A percentile compares a stretch with the other conserved stretches of the same genome.
These are phyloP conservation scores for Pleurostoma richardsiae DNA, from an alignment of 2,329 filamentous ascomycete species.

Conservation along the genomic window DNA sequence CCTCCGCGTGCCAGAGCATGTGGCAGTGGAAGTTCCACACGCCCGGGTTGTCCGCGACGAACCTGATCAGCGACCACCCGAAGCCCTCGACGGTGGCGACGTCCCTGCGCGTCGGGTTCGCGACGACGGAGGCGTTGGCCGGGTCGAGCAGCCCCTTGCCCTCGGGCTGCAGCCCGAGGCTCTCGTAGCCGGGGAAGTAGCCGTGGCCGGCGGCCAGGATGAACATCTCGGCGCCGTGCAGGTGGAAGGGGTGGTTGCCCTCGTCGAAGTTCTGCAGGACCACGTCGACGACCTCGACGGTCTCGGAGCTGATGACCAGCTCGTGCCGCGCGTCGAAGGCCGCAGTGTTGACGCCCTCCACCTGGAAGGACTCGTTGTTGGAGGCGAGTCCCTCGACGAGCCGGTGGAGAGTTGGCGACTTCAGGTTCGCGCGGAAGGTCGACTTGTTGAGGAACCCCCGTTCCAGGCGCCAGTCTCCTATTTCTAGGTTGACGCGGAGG, in stretches of 20 bases:
- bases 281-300: slow-evolving; percentile 47
- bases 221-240: slow-evolving; percentile 60
- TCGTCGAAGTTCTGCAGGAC: slow-evolving; percentile 58
- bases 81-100: slow-evolving; percentile 37
- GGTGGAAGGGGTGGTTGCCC: slow-evolving; percentile 61
- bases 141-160: slow-evolving; percentile 28
- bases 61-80: slow-evolving; percentile 42
- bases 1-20: slow-evolving; percentile 30
- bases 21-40: slow-evolving; percentile 35
- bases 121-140: slow-evolving; percentile 21
- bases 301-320: slow-evolving; percentile 51
- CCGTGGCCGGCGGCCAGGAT: slow-evolving; percentile 59
- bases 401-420: slow-evolving; percentile 43
- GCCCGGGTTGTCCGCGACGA: slow-evolving; percentile 45
- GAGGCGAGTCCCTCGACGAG: slow-evolving; percentile 36
- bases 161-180: slow-evolving; percentile 22
- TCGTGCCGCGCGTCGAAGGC: slow-evolving; percentile 34
- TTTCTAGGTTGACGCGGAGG: slow-evolving; percentile 53
- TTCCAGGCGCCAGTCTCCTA: slow-evolving; percentile 51
- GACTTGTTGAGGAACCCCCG: slow-evolving; percentile 54
- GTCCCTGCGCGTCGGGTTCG: slow-evolving; percentile 43
- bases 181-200: slow-evolving; percentile 39
- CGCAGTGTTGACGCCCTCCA: slow-evolving; percentile 47
- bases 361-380: slow-evolving; percentile 39
- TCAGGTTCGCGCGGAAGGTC: slow-evolving; percentile 44